Conservation (phyloP, 2,329 filamentous ascomycete species). For the Grosmannia clavigera region DNA sequence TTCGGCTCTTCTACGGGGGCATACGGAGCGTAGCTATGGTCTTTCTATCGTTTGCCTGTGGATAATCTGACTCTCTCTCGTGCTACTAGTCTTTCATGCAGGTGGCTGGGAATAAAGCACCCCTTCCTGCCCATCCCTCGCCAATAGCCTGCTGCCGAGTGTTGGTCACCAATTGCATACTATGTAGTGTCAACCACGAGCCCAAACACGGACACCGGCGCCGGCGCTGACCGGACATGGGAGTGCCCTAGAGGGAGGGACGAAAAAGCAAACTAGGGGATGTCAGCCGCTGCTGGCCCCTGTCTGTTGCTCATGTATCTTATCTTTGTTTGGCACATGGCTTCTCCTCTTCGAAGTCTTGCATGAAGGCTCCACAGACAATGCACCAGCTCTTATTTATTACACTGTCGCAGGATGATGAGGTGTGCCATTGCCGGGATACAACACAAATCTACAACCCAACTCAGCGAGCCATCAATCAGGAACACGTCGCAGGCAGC, state of each 20-base stretch:
- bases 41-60: not conserved
- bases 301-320: not conserved
- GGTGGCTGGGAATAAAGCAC: not conserved
- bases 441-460: too few species aligned
- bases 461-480: too few species aligned
- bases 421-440: not conserved
- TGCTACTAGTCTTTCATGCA: not conserved
- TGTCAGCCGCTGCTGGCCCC: not conserved
- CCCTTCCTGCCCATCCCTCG: not conserved
- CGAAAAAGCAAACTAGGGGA: not conserved
- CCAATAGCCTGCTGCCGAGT: constrained; percentile 1
- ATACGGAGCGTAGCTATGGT: not conserved
- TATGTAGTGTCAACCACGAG: not conserved
- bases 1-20: not conserved
- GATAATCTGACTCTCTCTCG: not conserved
- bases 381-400: too few species aligned
- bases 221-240: not conserved
- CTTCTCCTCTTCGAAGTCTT: too few species aligned
- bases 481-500: too few species aligned
- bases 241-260: not conserved
- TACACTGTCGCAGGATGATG: too few species aligned
- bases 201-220: not conserved
- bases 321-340: not conserved
- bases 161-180: not conserved
- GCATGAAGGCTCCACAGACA: too few species aligned